phyloP scores from a whole-genome alignment of 345 rosid genomes.

The Brassica rapa region DNA sequence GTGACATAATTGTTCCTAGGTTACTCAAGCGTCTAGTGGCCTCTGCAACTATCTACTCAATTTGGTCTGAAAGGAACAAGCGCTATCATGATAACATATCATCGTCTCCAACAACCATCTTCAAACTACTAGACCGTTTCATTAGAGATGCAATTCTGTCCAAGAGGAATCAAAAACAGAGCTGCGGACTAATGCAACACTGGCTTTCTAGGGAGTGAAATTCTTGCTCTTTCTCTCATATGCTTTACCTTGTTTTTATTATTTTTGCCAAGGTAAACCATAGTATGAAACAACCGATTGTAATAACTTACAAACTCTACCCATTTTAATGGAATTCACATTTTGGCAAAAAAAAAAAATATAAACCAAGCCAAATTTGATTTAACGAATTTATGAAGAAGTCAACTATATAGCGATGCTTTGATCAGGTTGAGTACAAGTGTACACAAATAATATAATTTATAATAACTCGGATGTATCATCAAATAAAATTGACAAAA shows the following conservation, averaged over 20 bases:
- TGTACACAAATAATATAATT: too few species aligned
- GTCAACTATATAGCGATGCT: too few species aligned
- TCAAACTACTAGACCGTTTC: not conserved
- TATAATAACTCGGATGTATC: too few species aligned
- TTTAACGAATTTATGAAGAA: too few species aligned
- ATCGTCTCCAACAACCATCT: not conserved
- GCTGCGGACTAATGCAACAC: not conserved
- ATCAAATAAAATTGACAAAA: too few species aligned
- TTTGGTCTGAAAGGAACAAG: not conserved
- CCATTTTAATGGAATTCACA: not conserved
- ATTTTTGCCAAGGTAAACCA: not conserved
- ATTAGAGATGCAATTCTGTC: not conserved
- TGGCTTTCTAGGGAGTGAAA: not conserved
- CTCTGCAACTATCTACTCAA: not conserved
- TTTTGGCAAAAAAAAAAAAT: not conserved
- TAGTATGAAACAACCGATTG: not conserved
- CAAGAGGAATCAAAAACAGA: not conserved
- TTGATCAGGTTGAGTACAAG: too few species aligned
- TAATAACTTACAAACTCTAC: not conserved
- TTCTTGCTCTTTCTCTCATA: not conserved
- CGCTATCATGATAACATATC: not conserved
- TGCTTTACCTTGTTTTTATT: not conserved
- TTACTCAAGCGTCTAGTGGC: not conserved
- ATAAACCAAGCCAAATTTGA: too few species aligned
- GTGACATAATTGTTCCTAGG: not conserved